Evolutionary conservation across 2,329 filamentous ascomycete species (phyloP).

Genomic region (Aspergillus sergii): DNA sequence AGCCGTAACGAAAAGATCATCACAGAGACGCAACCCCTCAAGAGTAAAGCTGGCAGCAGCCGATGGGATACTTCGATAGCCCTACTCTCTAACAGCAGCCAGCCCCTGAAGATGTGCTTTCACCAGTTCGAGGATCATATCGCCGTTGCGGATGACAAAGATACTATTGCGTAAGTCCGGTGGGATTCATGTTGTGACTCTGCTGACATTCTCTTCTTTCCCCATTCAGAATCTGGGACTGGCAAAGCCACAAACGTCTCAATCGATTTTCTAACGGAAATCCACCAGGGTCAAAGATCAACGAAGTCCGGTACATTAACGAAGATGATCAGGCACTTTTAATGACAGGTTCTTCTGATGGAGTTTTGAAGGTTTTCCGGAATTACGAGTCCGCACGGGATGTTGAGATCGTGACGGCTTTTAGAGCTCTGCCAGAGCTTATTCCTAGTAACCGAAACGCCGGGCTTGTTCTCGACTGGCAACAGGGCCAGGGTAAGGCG

Average conservation of each 20-base stretch:
- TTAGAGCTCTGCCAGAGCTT: slow-evolving; percentile 89
- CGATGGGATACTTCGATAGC: slow-evolving; percentile 84
- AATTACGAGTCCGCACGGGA: slow-evolving; percentile 79
- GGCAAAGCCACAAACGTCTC: slow-evolving; percentile 73
- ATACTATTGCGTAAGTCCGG: slow-evolving; percentile 68
- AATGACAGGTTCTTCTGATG: slow-evolving; percentile 93
- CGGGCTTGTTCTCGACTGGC: slow-evolving; percentile 97
- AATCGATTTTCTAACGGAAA: slow-evolving; percentile 94
- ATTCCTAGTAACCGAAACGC: slow-evolving; percentile 93
- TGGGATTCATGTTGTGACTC: not conserved
- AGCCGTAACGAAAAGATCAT: slow-evolving; percentile 92
- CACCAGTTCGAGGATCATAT: slow-evolving; percentile 98
- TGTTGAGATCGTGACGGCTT: slow-evolving; percentile 85
- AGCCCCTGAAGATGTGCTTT: slow-evolving; percentile 91
- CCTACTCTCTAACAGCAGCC: slow-evolving; percentile 84
- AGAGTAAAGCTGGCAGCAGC: slow-evolving; percentile 80
- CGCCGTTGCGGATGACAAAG: slow-evolving; percentile 88
- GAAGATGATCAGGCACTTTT: slow-evolving; percentile 95
- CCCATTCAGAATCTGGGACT: slow-evolving; percentile 76
- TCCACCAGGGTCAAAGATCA: slow-evolving; percentile 85
- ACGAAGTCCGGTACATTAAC: slow-evolving; percentile 95
- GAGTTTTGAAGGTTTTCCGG: slow-evolving; percentile 88
- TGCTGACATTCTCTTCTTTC: slow-evolving; percentile 9
- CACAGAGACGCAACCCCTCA: slow-evolving; percentile 88
- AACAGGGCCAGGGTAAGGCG: slow-evolving; percentile 92